phyloP scores from a whole-genome alignment of 2,329 filamentous ascomycete genomes.

The Teratosphaeria gauchensis region DNA sequence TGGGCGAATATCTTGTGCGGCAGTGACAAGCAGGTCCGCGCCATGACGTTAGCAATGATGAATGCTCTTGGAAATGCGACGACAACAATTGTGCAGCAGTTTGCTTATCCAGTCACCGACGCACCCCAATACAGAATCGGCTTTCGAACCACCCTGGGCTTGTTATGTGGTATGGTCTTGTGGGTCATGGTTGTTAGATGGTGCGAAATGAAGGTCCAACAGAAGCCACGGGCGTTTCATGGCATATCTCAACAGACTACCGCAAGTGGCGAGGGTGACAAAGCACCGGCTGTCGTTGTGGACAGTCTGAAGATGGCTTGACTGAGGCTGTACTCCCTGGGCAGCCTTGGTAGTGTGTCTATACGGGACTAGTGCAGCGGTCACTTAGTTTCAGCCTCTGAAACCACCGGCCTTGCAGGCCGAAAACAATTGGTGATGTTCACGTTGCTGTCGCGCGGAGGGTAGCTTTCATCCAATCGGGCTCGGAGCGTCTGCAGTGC shows the following conservation, averaged over 20 bases:
- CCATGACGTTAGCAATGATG: slow-evolving; percentile 28
- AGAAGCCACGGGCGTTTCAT: not conserved
- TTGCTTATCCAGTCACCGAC: slow-evolving; percentile 4
- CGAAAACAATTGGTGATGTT: no score
- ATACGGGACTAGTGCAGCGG: no score
- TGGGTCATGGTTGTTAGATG: not conserved
- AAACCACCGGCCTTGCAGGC: no score
- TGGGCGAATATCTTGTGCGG: slow-evolving; percentile 30
- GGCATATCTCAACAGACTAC: not conserved
- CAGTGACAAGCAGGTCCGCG: slow-evolving; percentile 27
- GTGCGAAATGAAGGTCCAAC: not conserved
- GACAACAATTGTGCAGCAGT: slow-evolving; percentile 12
- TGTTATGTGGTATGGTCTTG: not conserved
- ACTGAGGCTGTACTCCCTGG: no score
- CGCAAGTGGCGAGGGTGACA: not conserved
- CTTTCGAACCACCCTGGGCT: not conserved
- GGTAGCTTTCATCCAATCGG: no score
- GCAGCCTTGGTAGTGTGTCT: no score
- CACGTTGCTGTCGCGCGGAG: no score
- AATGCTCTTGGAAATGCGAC: slow-evolving; percentile 24
- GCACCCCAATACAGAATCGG: not conserved
- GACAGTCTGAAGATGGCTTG: no score
- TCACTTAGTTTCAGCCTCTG: no score
- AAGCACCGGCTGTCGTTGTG: not conserved
- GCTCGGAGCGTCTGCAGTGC: no score